phyloP scores from a whole-genome alignment of 805 yeast genomes.

The Peterozyma toletana region DNA sequence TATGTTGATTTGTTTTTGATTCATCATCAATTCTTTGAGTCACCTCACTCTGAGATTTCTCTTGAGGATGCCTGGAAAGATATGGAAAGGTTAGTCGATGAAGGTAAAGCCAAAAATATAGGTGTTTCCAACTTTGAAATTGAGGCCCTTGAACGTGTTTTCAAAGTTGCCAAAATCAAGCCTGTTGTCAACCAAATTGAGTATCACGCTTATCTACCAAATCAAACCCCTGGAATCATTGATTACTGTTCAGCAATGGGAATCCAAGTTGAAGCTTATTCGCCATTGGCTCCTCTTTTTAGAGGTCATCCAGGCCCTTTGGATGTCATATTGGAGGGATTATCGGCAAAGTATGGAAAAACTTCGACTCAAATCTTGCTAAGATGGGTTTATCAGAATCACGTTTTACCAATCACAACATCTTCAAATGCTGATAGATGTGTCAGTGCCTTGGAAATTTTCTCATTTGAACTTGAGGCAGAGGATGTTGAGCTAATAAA shows the following conservation, averaged over 20 bases:
- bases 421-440: conserved; percentile 33
- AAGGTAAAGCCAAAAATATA: conserved; percentile 48
- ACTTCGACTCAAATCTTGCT: conserved; percentile 33
- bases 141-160: conserved; percentile 34
- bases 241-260: conserved; percentile 25
- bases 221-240: conserved; percentile 46
- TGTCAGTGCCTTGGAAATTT: conserved; percentile 25
- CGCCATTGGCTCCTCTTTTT: conserved; percentile 36
- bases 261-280: conserved; percentile 36
- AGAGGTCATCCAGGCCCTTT: conserved; percentile 23
- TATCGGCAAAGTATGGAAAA: conserved; percentile 28
- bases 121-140: conserved; percentile 57
- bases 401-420: conserved; percentile 39
- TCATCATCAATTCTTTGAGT: conserved; percentile 34
- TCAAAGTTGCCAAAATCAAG: conserved; percentile 27
- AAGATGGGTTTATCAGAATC: conserved; percentile 34
- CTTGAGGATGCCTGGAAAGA: conserved; percentile 40
- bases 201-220: conserved; percentile 55
- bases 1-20: conserved; percentile 47
- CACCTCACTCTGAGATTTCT: conserved; percentile 23
- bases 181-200: conserved; percentile 64
- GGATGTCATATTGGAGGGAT: conserved; percentile 22
- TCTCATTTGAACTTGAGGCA: conserved; percentile 22
- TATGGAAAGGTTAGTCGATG: conserved; percentile 39
- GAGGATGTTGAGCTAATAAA: conserved; percentile 22